Evolutionary conservation across 768 basidiomycete species (phyloP).

Genomic region (Kwoniella sp.): DNA sequence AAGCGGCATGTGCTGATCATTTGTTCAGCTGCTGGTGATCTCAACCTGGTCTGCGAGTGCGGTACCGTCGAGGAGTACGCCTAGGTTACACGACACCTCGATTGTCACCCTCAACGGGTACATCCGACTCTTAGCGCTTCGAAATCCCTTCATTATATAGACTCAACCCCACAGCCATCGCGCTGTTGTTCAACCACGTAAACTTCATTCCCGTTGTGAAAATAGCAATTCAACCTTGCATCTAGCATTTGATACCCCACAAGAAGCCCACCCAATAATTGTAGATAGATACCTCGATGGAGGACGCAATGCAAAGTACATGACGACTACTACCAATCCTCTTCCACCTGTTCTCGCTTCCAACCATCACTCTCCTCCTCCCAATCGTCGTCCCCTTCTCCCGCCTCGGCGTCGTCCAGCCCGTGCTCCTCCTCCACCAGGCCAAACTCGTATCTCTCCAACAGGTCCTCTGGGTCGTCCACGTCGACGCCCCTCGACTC

Average conservation of each 20-base stretch:
- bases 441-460: conserved; percentile 6
- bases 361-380: conserved; percentile 42
- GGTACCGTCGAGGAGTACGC: conserved; percentile 51
- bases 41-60: conserved; percentile 64
- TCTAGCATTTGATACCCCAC: not conserved
- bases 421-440: conserved; percentile 2
- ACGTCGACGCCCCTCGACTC: conserved; percentile 15
- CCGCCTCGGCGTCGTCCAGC: conserved; percentile 4
- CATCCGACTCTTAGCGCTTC: not conserved
- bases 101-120: conserved; percentile 5
- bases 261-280: not conserved
- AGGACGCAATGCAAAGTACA: not conserved
- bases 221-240: not conserved
- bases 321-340: conserved; percentile 5
- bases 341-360: conserved; percentile 22
- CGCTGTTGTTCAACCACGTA: conserved; percentile 3
- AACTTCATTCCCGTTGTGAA: not conserved
- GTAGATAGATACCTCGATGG: too few species aligned
- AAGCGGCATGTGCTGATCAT: conserved; percentile 1
- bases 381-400: conserved; percentile 39
- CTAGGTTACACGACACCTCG: conserved; percentile 1
- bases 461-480: conserved; percentile 8
- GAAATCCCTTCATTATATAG: not conserved
- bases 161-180: not conserved
- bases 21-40: conserved; percentile 75